Conservation (phyloP, 2,329 filamentous ascomycete genomes). For the Trichoderma cornu-damae region DNA sequence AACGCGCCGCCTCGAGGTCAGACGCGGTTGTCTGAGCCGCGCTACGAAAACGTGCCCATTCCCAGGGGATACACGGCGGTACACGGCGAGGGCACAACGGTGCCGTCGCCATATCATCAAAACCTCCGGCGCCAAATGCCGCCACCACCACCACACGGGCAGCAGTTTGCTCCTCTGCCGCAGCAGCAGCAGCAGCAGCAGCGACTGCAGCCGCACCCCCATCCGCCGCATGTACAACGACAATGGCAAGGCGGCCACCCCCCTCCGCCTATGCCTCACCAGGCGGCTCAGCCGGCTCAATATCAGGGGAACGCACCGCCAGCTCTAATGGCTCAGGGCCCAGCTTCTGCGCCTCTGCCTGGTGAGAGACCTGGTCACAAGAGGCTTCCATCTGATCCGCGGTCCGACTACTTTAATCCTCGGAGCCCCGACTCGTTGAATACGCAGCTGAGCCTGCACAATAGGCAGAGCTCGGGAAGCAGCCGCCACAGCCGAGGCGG, state of each 20-base stretch:
- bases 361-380: not conserved
- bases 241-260: not conserved
- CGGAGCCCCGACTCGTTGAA: not conserved
- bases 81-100: conserved; percentile 34
- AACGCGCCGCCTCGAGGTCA: not conserved
- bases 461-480: not conserved
- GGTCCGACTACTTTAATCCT: not conserved
- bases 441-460: not conserved
- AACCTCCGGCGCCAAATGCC: conserved; percentile 10
- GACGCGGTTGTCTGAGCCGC: conserved; percentile 26
- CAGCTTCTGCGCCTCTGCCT: not conserved
- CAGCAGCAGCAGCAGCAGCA: not conserved
- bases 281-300: not conserved
- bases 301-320: not conserved
- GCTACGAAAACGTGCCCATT: conserved; percentile 37
- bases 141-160: too few species aligned
- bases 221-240: not conserved
- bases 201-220: not conserved
- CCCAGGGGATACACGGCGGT: conserved; percentile 35
- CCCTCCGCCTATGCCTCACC: not conserved
- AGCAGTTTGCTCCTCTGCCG: conserved; percentile 11
- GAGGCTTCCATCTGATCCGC: conserved; percentile 2
- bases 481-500: not conserved
- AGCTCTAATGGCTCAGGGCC: not conserved
- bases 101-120: conserved; percentile 28